Evolutionary conservation across 2,329 filamentous ascomycete genomes (phyloP), one percentile per base, ranked within the genome.

Genomic region (Chrysosphaeria jannelii): DNA sequence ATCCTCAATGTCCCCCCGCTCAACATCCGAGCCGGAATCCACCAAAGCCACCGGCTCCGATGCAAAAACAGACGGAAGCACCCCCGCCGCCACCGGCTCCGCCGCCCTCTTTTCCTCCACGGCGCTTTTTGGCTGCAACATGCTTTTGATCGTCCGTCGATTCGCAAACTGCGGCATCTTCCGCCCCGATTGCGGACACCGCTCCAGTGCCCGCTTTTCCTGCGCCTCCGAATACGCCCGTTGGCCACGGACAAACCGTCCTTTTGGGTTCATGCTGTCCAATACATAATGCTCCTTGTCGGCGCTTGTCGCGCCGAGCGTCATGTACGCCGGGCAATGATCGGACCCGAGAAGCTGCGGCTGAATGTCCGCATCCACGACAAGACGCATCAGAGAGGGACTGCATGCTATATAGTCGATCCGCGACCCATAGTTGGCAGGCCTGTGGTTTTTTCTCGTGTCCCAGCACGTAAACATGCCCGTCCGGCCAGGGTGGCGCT

Each of bases 391-490:
- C 50, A 90, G 71, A 17, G 59, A 57, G 19, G 67, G 51, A 31
- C 65, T 85, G 39, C 76, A 89, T 4, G 93, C 53, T 10, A 97
- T 58, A 42, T 89, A 93, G 42, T 97, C 85, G 34, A 93, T 93
- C 17, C 85, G 62, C 25, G 74, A 70, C 5, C 85, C 85, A 41
- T 70, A 88, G 39, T 93, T 93, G 3, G 74, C 78, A 3, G 81
- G 81, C n/a, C 85, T 57, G n/a, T 75, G 74, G 42, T 93, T 93
- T 37, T 78, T 71, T 40, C 72, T 79, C 23, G 75, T 79, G 31
- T 93, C 78, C 81, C 81, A 93, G 41, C 81, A 90, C 0, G 85
- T 93, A 41, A 76, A 93, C 85, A 97, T 93, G 29, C 76, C 76
- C 30, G 53, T 51, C 19, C 85, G 57, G n/a, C 50, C 45, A 1